Conservation (phyloP, 768 basidiomycete species). For the Grammothele lineata region DNA sequence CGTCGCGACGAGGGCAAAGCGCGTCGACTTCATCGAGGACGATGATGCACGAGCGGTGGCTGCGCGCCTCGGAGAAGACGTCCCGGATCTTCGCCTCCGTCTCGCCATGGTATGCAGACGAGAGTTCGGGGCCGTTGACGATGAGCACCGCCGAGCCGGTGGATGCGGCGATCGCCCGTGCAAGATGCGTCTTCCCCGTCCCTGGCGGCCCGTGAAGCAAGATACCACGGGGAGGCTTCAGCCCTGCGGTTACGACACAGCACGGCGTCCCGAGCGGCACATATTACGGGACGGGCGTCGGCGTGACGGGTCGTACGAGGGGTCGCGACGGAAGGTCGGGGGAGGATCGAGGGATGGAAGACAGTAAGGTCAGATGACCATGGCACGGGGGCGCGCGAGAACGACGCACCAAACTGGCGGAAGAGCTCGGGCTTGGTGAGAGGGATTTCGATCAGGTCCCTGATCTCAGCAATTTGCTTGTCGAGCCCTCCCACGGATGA, state of each 20-base stretch:
- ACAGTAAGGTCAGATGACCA: constrained; percentile 2
- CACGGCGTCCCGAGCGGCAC: too few species aligned
- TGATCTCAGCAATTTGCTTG: constrained; percentile 82
- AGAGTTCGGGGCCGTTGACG: constrained; percentile 93
- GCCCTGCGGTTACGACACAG: too few species aligned
- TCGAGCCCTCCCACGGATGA: constrained; percentile 82
- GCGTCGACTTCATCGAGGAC: constrained; percentile 97
- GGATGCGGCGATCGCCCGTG: constrained; percentile 88
- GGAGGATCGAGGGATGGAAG: neutral
- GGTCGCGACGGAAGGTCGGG: neutral
- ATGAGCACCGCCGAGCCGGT: constrained; percentile 85
- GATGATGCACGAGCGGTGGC: constrained; percentile 85
- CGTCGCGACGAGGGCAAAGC: constrained; percentile 85
- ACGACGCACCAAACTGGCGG: constrained; percentile 58
- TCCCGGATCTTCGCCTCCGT: constrained; percentile 88
- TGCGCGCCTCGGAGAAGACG: constrained; percentile 81
- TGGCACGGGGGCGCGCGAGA: too few species aligned
- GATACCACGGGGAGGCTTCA: constrained; percentile 96
- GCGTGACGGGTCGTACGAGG: too few species aligned
- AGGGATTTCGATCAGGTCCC: constrained; percentile 83
- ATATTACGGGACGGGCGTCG: too few species aligned
- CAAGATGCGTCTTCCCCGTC: constrained; percentile 96
- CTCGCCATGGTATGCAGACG: constrained; percentile 95
- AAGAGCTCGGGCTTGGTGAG: constrained; percentile 80
- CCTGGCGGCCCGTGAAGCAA: constrained; percentile 95